Base-by-base conservation (phyloP, 2,329 filamentous ascomycete species). In the Pseudogymnoascus sp. region DNA sequence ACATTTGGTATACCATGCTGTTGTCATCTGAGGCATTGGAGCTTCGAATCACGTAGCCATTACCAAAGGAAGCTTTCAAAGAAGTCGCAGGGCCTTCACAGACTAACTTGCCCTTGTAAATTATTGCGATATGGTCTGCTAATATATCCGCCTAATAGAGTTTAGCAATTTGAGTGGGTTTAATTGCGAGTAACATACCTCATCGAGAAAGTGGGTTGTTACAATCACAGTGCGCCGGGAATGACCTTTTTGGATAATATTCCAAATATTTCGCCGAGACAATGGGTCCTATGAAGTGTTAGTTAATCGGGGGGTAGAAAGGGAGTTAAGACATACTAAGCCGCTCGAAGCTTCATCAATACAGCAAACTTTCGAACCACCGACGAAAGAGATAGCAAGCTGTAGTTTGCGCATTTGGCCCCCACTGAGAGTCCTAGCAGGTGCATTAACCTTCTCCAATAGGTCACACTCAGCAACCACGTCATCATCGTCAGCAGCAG, bases 391-490 rank as follows among this genome's bases (percentile, higher is more conserved):
- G 77, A 88, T 86, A 1, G 85, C 85, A 16, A 89, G 75, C 70
- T 89, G 86, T 7, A 88, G 77, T 69, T 88, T 88, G 31, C 86
- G 77, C 74, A 88, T 88, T 70, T 88, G 86, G 2, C 86, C 86
- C 40, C 86, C 86, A 59, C 84, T 87, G 8, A 88, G 74, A 2
- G 83, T 86, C 65, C 79, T 79, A 0, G 84, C 80, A 59, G 75
- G 75, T 3, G 85, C 82, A 34, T 80, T 77, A 5, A 79, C 71
- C 72, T 88, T 89, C 63, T 81, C 78, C 2, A 78, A 75, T 4
- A 89, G 75, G 71, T 88, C 86, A 69, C 85, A 88, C 38, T 80
- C 80, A 3, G 72, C 74, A 40, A 86, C 78, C 3, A 86, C 77
- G 21, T 79, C 75, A 40, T 77, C 71, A 38, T 84, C 77, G 18